Percentiles rank a stretch among this genome's conserved stretches.
phyloP scores from a whole-genome alignment of 352 stramenopile species.

The Pythium folliculosum region DNA sequence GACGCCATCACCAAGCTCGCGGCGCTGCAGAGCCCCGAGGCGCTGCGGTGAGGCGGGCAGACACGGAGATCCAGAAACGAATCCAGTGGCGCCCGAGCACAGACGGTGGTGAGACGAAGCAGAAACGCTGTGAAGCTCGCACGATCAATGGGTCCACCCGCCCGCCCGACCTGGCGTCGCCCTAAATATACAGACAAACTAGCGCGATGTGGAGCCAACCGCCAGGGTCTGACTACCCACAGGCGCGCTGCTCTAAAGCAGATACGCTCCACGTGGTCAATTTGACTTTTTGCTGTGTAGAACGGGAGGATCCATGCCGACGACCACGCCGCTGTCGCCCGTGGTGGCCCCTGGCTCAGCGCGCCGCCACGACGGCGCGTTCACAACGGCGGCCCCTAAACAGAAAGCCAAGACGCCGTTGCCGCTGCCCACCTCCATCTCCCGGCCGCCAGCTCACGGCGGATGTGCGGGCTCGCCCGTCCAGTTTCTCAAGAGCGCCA shows the following conservation, averaged over 20 bases:
- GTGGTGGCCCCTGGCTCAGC: conserved; percentile 13
- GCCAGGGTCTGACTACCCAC: too few species aligned
- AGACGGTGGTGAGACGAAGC: too few species aligned
- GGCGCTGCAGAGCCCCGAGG: conserved; percentile 44
- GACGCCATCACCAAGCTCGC: conserved; percentile 77
- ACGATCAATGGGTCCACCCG: not conserved
- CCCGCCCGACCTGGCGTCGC: too few species aligned
- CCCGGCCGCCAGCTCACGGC: too few species aligned
- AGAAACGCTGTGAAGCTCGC: not conserved
- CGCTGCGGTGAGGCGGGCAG: conserved; percentile 12
- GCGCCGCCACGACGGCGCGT: conserved; percentile 5
- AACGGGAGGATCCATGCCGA: not conserved
- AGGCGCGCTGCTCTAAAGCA: too few species aligned
- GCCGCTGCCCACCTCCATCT: conserved; percentile 7
- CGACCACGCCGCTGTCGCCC: conserved; percentile 11
- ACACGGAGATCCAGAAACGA: too few species aligned
- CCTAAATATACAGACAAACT: conserved; percentile 12
- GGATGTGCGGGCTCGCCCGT: conserved; percentile 17
- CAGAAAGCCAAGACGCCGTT: conserved; percentile 21
- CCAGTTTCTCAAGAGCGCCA: conserved; percentile 21
- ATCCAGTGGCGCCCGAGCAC: too few species aligned
- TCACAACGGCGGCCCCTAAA: conserved; percentile 1
- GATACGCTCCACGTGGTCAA: too few species aligned
- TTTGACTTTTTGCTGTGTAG: not conserved
- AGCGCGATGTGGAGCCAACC: too few species aligned